Percentiles rank a stretch among this genome's conserved stretches.
Conservation (phyloP, 2,329 filamentous ascomycete species). For the Tolypocladium paradoxum region DNA sequence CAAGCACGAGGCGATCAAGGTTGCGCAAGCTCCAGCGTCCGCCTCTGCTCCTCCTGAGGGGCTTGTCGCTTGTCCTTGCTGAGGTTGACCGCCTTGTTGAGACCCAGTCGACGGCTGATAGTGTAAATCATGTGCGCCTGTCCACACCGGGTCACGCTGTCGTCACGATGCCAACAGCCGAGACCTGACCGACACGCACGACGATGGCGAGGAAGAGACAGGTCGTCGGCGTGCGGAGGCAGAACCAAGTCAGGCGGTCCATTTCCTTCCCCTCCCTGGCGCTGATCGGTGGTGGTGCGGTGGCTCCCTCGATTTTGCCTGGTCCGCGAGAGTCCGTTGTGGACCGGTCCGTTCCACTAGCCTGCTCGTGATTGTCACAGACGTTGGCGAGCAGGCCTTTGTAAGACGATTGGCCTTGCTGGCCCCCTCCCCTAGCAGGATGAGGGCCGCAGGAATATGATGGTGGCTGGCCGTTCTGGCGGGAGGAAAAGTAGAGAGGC, state of each 20-base stretch:
- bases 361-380: conserved; percentile 7
- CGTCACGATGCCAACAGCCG: conserved; percentile 8
- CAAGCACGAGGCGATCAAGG: background rate
- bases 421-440: background rate
- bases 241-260: background rate
- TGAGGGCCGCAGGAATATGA: background rate
- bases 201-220: background rate
- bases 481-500: background rate
- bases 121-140: conserved; percentile 2
- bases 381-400: conserved; percentile 6
- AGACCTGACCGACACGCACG: conserved; percentile 4
- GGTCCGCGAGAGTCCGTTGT: background rate
- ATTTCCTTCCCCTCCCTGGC: background rate
- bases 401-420: conserved; percentile 9
- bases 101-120: background rate
- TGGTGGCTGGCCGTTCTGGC: background rate
- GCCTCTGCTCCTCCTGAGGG: background rate
- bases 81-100: conserved; percentile 3
- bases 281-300: background rate
- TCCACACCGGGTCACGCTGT: background rate
- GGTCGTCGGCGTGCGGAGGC: background rate
- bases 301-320: background rate
- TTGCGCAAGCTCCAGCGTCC: background rate
- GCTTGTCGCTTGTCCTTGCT: background rate
- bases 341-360: conserved; percentile 19